These are phyloP conservation scores for Phytophthora niederhauseri DNA, from an alignment of 352 stramenopile species.

Conservation along the genomic window DNA sequence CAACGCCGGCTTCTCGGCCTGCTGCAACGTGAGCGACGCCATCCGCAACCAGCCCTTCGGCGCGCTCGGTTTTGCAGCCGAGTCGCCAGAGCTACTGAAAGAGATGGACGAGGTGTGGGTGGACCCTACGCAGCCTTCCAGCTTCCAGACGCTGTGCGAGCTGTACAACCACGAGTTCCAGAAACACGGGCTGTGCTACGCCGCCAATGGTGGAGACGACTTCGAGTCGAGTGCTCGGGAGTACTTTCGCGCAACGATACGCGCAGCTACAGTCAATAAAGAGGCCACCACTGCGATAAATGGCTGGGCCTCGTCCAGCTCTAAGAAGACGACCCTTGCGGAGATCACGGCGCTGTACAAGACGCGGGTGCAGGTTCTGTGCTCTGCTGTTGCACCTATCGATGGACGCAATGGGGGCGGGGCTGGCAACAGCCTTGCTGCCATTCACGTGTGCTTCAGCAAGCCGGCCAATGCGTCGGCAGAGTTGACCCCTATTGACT, in stretches of 20 bases:
- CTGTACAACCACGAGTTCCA: conserved; percentile 91
- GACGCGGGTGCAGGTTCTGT: conserved; percentile 45
- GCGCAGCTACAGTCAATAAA: conserved; percentile 22
- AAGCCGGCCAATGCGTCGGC: conserved; percentile 28
- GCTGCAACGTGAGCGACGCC: conserved; percentile 48
- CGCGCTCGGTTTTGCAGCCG: conserved; percentile 29
- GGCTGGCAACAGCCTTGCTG: conserved; percentile 37
- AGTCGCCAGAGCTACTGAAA: conserved; percentile 38
- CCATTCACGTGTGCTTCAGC: conserved; percentile 49
- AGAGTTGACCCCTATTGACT: conserved; percentile 33
- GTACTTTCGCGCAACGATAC: conserved; percentile 44
- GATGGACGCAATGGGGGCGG: conserved; percentile 1
- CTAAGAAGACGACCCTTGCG: conserved; percentile 32
- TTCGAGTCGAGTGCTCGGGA: conserved; percentile 33
- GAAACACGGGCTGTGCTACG: conserved; percentile 87
- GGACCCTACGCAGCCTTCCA: conserved; percentile 49
- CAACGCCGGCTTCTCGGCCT: conserved; percentile 41
- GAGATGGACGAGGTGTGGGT: conserved; percentile 50
- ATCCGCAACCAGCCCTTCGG: conserved; percentile 47
- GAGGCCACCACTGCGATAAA: conserved; percentile 40
- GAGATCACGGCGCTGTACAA: conserved; percentile 44
- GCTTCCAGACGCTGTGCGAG: conserved; percentile 61
- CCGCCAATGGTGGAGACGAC: conserved; percentile 43
- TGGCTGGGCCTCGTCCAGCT: conserved; percentile 28
- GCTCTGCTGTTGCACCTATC: conserved; percentile 32